Evolutionary conservation across 345 rosid genomes (phyloP).

Genomic region (Populus ilicifolia): DNA sequence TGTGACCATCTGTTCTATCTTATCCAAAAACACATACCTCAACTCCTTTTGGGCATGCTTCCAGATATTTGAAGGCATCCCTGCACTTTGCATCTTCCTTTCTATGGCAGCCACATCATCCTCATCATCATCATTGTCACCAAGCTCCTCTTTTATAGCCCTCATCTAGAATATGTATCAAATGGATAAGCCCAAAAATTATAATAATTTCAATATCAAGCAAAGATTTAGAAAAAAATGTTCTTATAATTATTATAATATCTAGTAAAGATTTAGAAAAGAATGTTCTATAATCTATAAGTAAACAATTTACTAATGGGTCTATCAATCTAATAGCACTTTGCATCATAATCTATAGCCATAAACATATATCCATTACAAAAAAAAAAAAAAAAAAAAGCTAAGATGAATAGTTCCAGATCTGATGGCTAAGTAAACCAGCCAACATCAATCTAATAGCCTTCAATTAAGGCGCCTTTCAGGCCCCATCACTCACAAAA

Average conservation of each 20-base stretch:
- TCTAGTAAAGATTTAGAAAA: not conserved
- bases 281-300: not conserved
- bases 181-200: slow-evolving; percentile 10
- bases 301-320: not conserved
- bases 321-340: not conserved
- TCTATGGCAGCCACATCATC: slow-evolving; percentile 94
- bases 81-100: slow-evolving; percentile 95
- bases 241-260: not conserved
- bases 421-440: not conserved
- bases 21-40: slow-evolving; percentile 46
- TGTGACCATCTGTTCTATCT: not conserved
- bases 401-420: not conserved
- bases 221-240: not conserved
- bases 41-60: slow-evolving; percentile 97
- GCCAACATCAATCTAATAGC: not conserved
- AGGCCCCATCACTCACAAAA: not conserved
- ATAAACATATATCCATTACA: not conserved
- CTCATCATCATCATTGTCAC: slow-evolving; percentile 97
- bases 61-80: slow-evolving; percentile 93
- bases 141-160: slow-evolving; percentile 99
- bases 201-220: slow-evolving; percentile 3
- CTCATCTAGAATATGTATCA: slow-evolving; percentile 62
- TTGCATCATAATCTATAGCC: not conserved
- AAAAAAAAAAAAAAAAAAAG: not conserved
- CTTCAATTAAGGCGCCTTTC: not conserved